phyloP scores from a whole-genome alignment of 495 filamentous ascomycete species.

The Haplographium delicatum region DNA sequence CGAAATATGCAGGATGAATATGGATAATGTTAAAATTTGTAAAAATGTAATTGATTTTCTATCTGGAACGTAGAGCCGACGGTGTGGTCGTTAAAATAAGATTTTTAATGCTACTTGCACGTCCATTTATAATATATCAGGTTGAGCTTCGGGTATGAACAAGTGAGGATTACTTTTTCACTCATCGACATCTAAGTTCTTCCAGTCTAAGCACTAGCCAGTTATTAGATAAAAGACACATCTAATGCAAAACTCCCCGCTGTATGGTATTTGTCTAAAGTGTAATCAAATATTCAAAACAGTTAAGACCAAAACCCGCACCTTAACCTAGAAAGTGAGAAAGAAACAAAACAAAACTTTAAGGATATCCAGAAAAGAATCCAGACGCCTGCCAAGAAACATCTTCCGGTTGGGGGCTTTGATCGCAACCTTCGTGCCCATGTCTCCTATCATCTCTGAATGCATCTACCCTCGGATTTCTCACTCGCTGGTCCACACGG shows the following conservation, averaged over 20 bases:
- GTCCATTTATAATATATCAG: too few relatives aligned
- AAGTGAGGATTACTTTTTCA: too few relatives aligned
- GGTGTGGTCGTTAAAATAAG: too few relatives aligned
- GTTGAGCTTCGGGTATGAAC: too few relatives aligned
- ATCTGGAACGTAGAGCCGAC: too few relatives aligned
- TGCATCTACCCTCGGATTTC: background rate
- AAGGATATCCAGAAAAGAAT: background rate
- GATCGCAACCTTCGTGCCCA: slow-evolving; percentile 13
- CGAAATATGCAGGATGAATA: too few relatives aligned
- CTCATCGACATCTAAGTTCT: too few relatives aligned
- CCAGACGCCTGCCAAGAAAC: background rate
- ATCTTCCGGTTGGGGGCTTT: slow-evolving; percentile 2
- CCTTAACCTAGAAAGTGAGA: background rate
- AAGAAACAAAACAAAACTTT: background rate
- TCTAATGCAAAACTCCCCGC: too few relatives aligned
- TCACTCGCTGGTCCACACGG: slow-evolving; percentile 3
- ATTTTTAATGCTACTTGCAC: too few relatives aligned
- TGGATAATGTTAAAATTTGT: too few relatives aligned
- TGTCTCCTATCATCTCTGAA: slow-evolving; percentile 7
- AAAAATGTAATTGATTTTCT: too few relatives aligned
- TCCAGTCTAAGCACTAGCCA: background rate
- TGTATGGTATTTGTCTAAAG: background rate
- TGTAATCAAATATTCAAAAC: background rate
- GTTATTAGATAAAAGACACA: too few relatives aligned
- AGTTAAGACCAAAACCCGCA: background rate